Evolutionary conservation across 2,329 filamentous ascomycete species (phyloP), one percentile per base, ranked within the genome.

Genomic region (Gnomoniopsis sp.): DNA sequence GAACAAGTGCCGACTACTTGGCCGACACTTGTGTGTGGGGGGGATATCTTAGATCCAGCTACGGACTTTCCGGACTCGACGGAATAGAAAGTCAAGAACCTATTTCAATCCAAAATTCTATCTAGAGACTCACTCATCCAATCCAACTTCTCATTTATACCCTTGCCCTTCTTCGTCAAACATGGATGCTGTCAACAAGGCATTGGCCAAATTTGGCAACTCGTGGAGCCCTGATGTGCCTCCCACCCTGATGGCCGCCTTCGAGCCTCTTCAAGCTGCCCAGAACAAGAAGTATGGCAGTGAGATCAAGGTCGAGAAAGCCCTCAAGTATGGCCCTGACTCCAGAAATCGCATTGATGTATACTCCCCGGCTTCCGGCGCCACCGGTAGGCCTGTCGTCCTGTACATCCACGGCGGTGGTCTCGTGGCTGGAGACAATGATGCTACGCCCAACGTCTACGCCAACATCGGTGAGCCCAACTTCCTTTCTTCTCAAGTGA

Each of bases 331-430:
- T 22, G 62, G 63, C 3, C 34, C 52, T 1, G 49, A 63, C 22
- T 44, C 48, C 7, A 58, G 61, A 22, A 50, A 64, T 38, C 58
- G 63, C 8, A 26, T 64, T 10, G 61, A 64, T 38, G 61, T 64
- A 38, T 63, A 63, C 43, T 49, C 30, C 14, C 58, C 61, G 10
- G 48, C 41, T 10, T 41, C 57, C 15, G 57, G 44, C 8, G 53
- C 49, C 19, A 26, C 58, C 12, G 36, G 34, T 23, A 36, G 53
- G 26, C 58, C 57, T 4, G 64, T 66, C 4, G 47, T 65, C 2
- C 55, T 66, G 23, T 66, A 60, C 53, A 55, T 66, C 46, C 65
- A 66, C 41, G 65, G 65, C 19, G 65, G 65, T 15, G 65, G 61
- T 12, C 60, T 65, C 17, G 54, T 62, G 3, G 41, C 46, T n/a